Evolutionary conservation across 331 rosid species (phyloP).

Genomic region (Malus hybrid): DNA sequence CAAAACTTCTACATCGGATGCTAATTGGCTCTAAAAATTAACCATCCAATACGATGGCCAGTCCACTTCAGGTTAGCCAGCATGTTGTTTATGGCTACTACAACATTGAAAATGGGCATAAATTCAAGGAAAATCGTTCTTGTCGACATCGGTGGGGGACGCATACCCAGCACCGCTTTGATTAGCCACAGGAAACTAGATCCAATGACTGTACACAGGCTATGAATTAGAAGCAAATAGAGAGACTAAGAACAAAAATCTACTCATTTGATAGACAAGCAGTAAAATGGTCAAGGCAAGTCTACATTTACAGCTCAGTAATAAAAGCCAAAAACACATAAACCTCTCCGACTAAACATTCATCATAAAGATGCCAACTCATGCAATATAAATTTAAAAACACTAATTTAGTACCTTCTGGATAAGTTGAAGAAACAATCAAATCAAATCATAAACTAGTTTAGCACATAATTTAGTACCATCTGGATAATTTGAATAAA

Average conservation of each 20-base stretch:
- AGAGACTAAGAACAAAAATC: too few species aligned
- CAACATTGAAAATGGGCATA: background rate
- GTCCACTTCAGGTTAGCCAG: background rate
- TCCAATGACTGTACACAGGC: background rate
- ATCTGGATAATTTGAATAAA: background rate
- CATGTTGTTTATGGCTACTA: background rate
- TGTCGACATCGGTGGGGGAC: background rate
- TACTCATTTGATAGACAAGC: too few species aligned
- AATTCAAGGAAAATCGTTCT: background rate
- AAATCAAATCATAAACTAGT: too few species aligned
- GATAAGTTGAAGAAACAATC: too few species aligned
- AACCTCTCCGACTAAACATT: background rate
- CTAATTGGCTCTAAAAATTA: background rate
- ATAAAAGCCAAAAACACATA: background rate
- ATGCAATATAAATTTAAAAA: background rate
- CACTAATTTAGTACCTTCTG: background rate
- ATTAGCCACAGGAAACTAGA: background rate
- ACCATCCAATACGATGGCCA: background rate
- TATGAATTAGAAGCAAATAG: background rate
- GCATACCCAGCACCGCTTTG: background rate
- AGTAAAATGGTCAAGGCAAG: background rate
- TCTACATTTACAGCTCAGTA: background rate
- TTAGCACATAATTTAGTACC: background rate
- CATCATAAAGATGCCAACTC: background rate
- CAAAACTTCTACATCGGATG: background rate